Evolutionary conservation across 1,284 basidiomycete genomes (phyloP).

Genomic region (Austropuccinia psidii): DNA sequence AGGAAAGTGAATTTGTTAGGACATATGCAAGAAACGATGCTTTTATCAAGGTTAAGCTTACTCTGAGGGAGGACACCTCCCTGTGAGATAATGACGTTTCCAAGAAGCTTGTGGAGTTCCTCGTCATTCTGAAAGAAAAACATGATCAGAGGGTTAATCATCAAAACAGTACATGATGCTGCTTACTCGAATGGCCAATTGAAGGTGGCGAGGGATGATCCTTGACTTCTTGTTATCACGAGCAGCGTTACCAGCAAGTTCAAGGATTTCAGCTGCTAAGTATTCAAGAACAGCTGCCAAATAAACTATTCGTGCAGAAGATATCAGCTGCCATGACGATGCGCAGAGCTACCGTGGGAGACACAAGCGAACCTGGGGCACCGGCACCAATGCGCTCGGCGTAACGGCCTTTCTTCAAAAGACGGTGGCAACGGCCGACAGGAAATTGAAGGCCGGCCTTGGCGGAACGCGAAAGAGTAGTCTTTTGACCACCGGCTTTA

Average conservation of each 20-base stretch:
- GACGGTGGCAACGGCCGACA: constrained; percentile 78
- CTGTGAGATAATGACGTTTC: constrained; percentile 1
- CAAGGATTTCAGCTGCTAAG: constrained; percentile 76
- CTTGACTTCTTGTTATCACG: constrained; percentile 73
- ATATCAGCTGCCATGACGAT: constrained; percentile 42
- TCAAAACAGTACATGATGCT: neutral
- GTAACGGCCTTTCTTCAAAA: constrained; percentile 76
- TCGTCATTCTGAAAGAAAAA: constrained; percentile 4
- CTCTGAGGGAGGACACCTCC: constrained; percentile 9
- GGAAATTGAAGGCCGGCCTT: constrained; percentile 77
- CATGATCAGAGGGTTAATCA: neutral
- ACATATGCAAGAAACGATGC: neutral
- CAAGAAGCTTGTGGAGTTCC: neutral
- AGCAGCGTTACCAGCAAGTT: constrained; percentile 71
- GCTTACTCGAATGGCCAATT: constrained; percentile 65
- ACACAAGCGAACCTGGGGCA: constrained; percentile 59
- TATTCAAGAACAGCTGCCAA: constrained; percentile 76
- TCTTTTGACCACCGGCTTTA: constrained; percentile 48
- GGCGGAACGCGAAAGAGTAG: constrained; percentile 62
- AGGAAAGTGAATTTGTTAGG: neutral
- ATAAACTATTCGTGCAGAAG: constrained; percentile 59
- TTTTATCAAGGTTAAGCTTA: neutral
- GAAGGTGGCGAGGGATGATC: constrained; percentile 81
- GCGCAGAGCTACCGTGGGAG: neutral
- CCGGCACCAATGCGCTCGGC: constrained; percentile 66